Evolutionary conservation across 192 early-diverging fungal genomes (phyloP), one percentile per base, ranked within the genome.

Genomic region (Allomyces arbusculus): DNA sequence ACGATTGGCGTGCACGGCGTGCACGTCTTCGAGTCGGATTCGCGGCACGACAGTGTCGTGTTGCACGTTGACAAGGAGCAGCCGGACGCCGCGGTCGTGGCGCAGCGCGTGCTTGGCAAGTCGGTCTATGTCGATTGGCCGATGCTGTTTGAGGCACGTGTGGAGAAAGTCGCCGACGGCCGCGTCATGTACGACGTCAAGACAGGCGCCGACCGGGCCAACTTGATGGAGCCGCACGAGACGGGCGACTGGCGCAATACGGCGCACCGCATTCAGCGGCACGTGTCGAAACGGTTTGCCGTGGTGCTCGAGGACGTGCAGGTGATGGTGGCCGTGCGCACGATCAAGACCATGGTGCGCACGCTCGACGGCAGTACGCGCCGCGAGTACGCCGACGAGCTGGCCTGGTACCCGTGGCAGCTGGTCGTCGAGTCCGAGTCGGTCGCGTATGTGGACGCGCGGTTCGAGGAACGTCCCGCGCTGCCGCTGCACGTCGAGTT

Each of bases 381-480:
- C 44, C 90, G 89, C 68, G 86, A 90, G 61, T 92, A 84, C 70
- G 68, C 73, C 43, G 76, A 70, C 55, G 76, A 71, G 16, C 72
- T 68, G 19, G 67, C 74, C 19, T 75, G 77, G 63, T 68, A 72
- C 1, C 67, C 73, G 24, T 77, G 84, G 65, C 81, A 84, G 23
- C 66, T 89, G 28, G 87, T 87, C 70, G 82, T 82, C 2, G 65
- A 82, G 10, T 81, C 87, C 0, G 74, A 75, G 24, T 73, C 63
- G 23, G 74, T 79, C 5, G 76, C 75, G 62, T 74, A 78, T 66
- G 82, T 85, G 12, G 88, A 92, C 72, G 77, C 89, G 23, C 82
- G 92, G 44, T 84, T 79, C 43, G 70, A 80, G 50, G 90, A 94
- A 71, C 78, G 80, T 62, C 79, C 86, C 22, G 78, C 93, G 16